Base-by-base conservation (phyloP, 495 filamentous ascomycete genomes). In the Aspergillus taichungensis region DNA sequence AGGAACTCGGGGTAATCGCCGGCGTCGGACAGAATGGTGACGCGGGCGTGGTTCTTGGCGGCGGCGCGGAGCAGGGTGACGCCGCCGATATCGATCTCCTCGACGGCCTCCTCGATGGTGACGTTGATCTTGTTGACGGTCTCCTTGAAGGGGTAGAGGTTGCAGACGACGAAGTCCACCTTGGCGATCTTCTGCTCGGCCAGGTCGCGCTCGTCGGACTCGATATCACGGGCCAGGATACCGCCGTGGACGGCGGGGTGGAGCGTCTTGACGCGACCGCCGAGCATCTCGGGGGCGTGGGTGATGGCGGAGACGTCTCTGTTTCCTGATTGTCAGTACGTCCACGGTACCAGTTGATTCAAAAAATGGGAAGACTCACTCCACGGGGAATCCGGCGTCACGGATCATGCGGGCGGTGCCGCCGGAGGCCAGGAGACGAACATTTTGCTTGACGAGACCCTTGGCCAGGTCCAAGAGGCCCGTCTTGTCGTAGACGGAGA, bases 401-500 rank as follows among this genome's bases (percentile, higher is more conserved):
- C 92, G 80, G 52, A 98, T 95, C 81, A 95, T 81, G 67, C 78
- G 90, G 41, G 92, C 82, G 8, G 92, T 96, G 56, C 92, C 92
- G 39, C 92, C 92, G 31, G 89, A 95, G 36, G 90, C 92, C 34
- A 98, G 74, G 56, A 98, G 79, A 49, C 91, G 83, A 54, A 96
- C 85, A 77, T 94, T 84, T 51, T 92, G 74, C 73, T 94, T 79
- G 53, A 85, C 79, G 32, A 98, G 78, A 52, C 92, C 92, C 66
- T 96, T 97, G 50, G 92, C 92, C 42, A 98, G 77, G 68, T 98
- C 92, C 36, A 98, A 71, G 46, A 98, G 77, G 41, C 92, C 92
- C 43, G 90, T 95, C 83, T 98, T 98, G 74, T 98, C 86, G 61
- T 90, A 97, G 73, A 97, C 94, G 53, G 89, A 95, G 58, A 98